A percentile compares a stretch with the other conserved stretches of the same genome.
phyloP scores from a whole-genome alignment of 257 asterid species.

The Solanum clarkiae region DNA sequence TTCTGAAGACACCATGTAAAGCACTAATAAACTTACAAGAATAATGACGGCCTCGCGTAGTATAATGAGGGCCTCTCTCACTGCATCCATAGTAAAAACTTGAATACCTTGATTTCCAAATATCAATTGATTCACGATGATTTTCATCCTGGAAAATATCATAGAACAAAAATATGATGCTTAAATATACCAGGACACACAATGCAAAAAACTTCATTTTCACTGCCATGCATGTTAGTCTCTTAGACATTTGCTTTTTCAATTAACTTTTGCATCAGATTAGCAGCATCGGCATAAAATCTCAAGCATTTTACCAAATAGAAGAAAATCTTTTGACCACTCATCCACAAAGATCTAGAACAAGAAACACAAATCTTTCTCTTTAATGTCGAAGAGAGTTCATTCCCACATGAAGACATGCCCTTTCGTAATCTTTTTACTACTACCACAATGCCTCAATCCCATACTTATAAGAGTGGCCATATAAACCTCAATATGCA shows the following conservation, averaged over 20 bases:
- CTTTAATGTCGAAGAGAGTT: background rate
- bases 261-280: background rate
- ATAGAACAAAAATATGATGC: background rate
- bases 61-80: slow-evolving; percentile 52
- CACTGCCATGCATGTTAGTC: background rate
- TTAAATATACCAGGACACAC: background rate
- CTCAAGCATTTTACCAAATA: background rate
- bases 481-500: background rate
- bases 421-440: background rate
- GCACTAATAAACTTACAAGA: slow-evolving; percentile 39
- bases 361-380: background rate
- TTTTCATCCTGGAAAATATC: slow-evolving; percentile 42
- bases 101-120: slow-evolving; percentile 85
- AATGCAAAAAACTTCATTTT: background rate
- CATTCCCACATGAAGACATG: background rate
- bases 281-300: background rate
- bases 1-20: background rate
- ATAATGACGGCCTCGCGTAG: slow-evolving; percentile 50
- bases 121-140: slow-evolving; percentile 57
- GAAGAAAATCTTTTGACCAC: background rate
- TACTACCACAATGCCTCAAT: background rate
- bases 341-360: background rate
- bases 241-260: background rate
- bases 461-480: background rate
- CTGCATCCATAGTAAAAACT: slow-evolving; percentile 79